Evolutionary conservation across 345 rosid genomes (phyloP), one percentile per base, ranked within the genome.

Genomic region (Populus deltoides): DNA sequence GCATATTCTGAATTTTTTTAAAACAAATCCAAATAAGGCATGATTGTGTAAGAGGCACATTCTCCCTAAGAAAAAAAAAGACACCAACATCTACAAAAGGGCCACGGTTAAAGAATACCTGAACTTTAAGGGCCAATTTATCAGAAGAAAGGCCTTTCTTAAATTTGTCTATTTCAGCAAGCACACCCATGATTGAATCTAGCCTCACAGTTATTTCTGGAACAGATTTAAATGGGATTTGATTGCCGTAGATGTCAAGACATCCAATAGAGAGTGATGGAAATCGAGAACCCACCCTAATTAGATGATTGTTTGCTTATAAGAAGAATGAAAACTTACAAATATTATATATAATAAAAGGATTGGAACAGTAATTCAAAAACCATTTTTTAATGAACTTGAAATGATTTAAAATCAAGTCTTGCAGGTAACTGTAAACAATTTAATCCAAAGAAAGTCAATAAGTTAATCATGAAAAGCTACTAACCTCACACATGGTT

Each of bases 261-360:
- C 95, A 87, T 36, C 83, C 87, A 49, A 92, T 67, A 57, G 49
- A 57, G 51, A 87, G 18, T 11, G 72, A 73, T 38, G 87, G 86
- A 72, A 89, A 83, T 47, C 59, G 74, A 17, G 88, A 88, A 79
- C 97, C 97, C 36, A 88, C 88, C 82, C 97, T 92, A 88, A 66
- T 49, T 43, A 79, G 12, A 72, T 38, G 7, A 24, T 13, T 53
- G 9, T 22, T 72, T 9, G 7, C 31, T 70, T 25, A 38, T 33
- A 57, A 36, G 39, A 43, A 27, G 8, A 11, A 69, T 18, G 39
- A 17, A 59, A 43, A 35, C n/a, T 25, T 41, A 45, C 17, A 45
- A 12, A n/a, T 22, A 6, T 43, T 9, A 38, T 13, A 41, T 22
- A 22, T 7, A 10, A 39, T 18, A 38, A 20, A 69, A 38, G 25